Evolutionary conservation across 1,284 basidiomycete genomes (phyloP).

Genomic region (Ganoderma meredithae): DNA sequence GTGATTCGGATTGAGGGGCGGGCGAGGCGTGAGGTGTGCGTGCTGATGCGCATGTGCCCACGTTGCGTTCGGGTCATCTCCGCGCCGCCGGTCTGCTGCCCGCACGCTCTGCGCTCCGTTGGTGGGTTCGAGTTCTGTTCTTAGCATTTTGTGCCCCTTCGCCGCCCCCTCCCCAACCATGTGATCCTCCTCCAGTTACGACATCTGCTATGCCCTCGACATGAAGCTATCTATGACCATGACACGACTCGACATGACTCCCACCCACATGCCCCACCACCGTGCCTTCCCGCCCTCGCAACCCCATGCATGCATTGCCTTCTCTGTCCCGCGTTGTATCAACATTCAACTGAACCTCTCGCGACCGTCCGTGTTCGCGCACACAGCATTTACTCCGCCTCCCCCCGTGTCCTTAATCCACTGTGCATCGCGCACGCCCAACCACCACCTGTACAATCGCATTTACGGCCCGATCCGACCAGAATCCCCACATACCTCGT

Average conservation of each 20-base stretch:
- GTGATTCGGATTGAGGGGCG: background rate
- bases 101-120: background rate
- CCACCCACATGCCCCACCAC: constrained; percentile 9
- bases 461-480: background rate
- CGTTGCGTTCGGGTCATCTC: background rate
- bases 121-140: background rate
- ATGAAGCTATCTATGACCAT: constrained; percentile 9
- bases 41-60: background rate
- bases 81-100: background rate
- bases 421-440: background rate
- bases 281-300: too few species aligned
- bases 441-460: background rate
- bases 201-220: constrained; percentile 28
- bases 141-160: background rate
- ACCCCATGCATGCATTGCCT: background rate
- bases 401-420: background rate
- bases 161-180: background rate
- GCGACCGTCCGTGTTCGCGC: background rate
- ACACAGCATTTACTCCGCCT: background rate
- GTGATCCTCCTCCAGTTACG: background rate
- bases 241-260: constrained; percentile 16
- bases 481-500: constrained; percentile 3
- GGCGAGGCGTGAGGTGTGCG: background rate
- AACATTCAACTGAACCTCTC: background rate
- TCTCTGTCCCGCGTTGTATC: background rate